phyloP scores from a whole-genome alignment of 805 yeast genomes.

The Metschnikowia bowlesiae region DNA sequence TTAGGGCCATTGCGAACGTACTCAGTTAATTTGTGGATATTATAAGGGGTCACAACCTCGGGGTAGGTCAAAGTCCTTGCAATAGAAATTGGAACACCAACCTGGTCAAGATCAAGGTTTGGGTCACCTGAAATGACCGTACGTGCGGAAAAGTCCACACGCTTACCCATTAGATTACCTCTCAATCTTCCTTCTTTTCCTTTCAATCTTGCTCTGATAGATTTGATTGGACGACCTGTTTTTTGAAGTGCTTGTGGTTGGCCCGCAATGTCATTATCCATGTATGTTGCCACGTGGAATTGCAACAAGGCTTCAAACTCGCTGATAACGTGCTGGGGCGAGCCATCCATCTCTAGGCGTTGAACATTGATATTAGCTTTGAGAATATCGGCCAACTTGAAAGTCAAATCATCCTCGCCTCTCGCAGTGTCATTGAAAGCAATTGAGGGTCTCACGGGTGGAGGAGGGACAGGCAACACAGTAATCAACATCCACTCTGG shows the following conservation, averaged over 20 bases:
- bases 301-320: slow-evolving; percentile 95
- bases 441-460: slow-evolving; percentile 98
- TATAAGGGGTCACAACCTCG: slow-evolving; percentile 95
- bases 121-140: slow-evolving; percentile 99
- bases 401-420: slow-evolving; percentile 98
- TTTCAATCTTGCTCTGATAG: slow-evolving; percentile 98
- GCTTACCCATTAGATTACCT: slow-evolving; percentile 98
- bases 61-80: slow-evolving; percentile 96
- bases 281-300: slow-evolving; percentile 97
- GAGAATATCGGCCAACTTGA: slow-evolving; percentile 91
- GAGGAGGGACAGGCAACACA: slow-evolving; percentile 99
- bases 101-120: slow-evolving; percentile 93
- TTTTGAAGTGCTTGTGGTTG: slow-evolving; percentile 99
- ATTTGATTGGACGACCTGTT: slow-evolving; percentile 97
- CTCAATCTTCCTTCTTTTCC: slow-evolving; percentile 99
- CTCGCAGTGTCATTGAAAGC: slow-evolving; percentile 97
- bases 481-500: slow-evolving; percentile 98
- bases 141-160: slow-evolving; percentile 98
- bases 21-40: slow-evolving; percentile 89
- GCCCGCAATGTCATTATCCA: slow-evolving; percentile 99
- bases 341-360: slow-evolving; percentile 95
- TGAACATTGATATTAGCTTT: slow-evolving; percentile 98
- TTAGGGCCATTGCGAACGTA: slow-evolving; percentile 96
- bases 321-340: slow-evolving; percentile 96
- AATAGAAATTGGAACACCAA: slow-evolving; percentile 96